Percentiles rank a stretch among this genome's conserved stretches.
phyloP scores from a whole-genome alignment of 495 filamentous ascomycete species.

The Aspergillus nanangensis region DNA sequence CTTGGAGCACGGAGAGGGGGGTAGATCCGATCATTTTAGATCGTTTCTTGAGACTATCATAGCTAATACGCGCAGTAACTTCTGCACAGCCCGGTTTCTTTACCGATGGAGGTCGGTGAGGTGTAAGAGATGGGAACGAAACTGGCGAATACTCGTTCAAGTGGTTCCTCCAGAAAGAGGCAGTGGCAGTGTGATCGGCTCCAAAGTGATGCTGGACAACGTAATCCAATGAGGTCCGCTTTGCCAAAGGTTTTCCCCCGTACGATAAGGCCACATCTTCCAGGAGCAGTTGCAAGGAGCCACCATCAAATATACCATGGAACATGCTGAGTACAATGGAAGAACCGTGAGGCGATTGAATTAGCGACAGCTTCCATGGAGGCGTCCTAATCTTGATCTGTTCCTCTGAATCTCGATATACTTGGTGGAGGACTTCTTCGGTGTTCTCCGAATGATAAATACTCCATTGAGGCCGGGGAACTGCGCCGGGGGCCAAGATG shows the following conservation, averaged over 20 bases:
- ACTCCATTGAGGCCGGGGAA: conserved; percentile 36
- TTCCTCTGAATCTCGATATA: conserved; percentile 11
- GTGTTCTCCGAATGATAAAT: conserved; percentile 21
- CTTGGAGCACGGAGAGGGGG: conserved; percentile 65
- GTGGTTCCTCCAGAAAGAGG: conserved; percentile 57
- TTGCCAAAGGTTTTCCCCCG: conserved; percentile 21
- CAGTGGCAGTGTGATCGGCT: conserved; percentile 38
- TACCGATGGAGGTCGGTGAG: conserved; percentile 8
- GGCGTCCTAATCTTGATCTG: conserved; percentile 19
- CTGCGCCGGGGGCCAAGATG: conserved; percentile 6
- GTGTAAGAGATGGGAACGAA: conserved; percentile 18
- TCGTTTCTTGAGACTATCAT: conserved; percentile 13
- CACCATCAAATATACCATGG: conserved; percentile 78
- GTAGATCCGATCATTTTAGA: conserved; percentile 50
- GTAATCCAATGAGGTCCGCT: conserved; percentile 20
- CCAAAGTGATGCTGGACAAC: conserved; percentile 30
- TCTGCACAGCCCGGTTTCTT: conserved; percentile 15
- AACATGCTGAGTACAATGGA: conserved; percentile 63
- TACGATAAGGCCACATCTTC: conserved; percentile 47
- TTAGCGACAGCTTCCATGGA: conserved; percentile 29
- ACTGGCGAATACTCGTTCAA: conserved; percentile 28
- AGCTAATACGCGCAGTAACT: conserved; percentile 10
- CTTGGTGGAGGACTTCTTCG: conserved; percentile 22
- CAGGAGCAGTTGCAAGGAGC: conserved; percentile 63
- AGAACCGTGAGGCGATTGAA: conserved; percentile 16